Evolutionary conservation across 768 basidiomycete genomes (phyloP), one percentile per base, ranked within the genome.

Genomic region (Kwoniella heveanensis): DNA sequence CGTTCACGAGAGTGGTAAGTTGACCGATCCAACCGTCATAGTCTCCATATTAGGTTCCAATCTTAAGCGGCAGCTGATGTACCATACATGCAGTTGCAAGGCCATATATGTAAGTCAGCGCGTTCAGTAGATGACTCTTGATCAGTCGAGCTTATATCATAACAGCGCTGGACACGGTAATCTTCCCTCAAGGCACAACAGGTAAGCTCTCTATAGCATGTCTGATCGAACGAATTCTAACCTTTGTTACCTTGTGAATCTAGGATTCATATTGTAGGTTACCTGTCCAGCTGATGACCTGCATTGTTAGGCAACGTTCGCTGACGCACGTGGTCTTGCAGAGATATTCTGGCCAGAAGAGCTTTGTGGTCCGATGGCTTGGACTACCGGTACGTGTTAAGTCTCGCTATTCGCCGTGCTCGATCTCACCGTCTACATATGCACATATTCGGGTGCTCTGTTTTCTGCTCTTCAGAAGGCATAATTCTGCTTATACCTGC

Each of bases 1-100:
- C 92, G 0, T 95, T 92, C 73, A 98, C 95, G 0, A 85, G 92
- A 19, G 95, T 99, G 0, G 74, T 76, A 49, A 57, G 74, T 67
- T n/a, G n/a, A n/a, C n/a, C n/a, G n/a, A n/a, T n/a, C n/a, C 32
- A 32, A 32, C 32, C 32, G n/a, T n/a, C n/a, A n/a, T n/a, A n/a
- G n/a, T n/a, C n/a, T n/a, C n/a, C n/a, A n/a, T n/a, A n/a, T n/a
- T n/a, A n/a, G n/a, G n/a, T n/a, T n/a, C n/a, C n/a, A n/a, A n/a
- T n/a, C n/a, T n/a, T n/a, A n/a, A n/a, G n/a, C n/a, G n/a, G n/a
- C n/a, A n/a, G n/a, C n/a, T n/a, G 50, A 68, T 44, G 53, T 26
- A 27, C 22, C 27, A n/a, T n/a, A n/a, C 27, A 24, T 24, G 5
- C 27, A n/a, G 13, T 48, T 79, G 19, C 78, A 79, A 69, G 78